These are phyloP conservation scores for Leccinum boreale DNA, from an alignment of 768 basidiomycete genomes.

Conservation along the genomic window DNA sequence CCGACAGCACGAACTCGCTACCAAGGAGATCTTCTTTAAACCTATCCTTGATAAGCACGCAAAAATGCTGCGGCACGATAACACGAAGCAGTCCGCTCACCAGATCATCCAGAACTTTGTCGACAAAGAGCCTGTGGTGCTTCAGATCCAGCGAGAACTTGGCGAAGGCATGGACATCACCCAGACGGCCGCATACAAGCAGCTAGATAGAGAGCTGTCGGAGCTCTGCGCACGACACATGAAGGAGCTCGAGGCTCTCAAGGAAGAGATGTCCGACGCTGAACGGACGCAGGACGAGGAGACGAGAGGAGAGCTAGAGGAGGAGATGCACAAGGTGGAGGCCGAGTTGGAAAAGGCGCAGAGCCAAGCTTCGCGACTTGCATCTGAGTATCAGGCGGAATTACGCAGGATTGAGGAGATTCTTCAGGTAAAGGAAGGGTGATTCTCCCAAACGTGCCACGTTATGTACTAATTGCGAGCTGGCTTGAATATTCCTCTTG, in stretches of 20 bases:
- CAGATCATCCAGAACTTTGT: conserved; percentile 43
- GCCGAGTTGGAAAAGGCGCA: conserved; percentile 27
- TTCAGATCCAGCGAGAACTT: conserved; percentile 56
- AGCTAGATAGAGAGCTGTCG: conserved; percentile 48
- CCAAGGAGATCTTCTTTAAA: conserved; percentile 46
- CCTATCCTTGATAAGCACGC: conserved; percentile 46
- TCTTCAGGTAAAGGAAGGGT: conserved; percentile 30
- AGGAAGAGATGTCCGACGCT: conserved; percentile 46
- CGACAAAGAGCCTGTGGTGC: conserved; percentile 37
- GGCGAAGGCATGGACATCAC: conserved; percentile 45
- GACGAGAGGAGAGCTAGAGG: conserved; percentile 42
- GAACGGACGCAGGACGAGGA: conserved; percentile 45
- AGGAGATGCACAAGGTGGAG: conserved; percentile 35
- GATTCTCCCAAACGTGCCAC: conserved; percentile 8
- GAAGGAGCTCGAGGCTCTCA: conserved; percentile 45
- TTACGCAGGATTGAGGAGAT: conserved; percentile 34
- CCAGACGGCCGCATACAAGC: conserved; percentile 52
- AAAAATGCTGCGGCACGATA: conserved; percentile 40
- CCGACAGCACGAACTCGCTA: conserved; percentile 45
- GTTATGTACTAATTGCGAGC: conserved; percentile 25
- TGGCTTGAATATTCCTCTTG: conserved; percentile 17
- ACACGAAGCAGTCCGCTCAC: conserved; percentile 42
- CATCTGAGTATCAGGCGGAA: conserved; percentile 33
- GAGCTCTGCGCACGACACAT: conserved; percentile 44
- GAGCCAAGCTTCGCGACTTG: conserved; percentile 29